Evolutionary conservation across 768 basidiomycete genomes (phyloP).

Genomic region (Sarcomyxa edulis): DNA sequence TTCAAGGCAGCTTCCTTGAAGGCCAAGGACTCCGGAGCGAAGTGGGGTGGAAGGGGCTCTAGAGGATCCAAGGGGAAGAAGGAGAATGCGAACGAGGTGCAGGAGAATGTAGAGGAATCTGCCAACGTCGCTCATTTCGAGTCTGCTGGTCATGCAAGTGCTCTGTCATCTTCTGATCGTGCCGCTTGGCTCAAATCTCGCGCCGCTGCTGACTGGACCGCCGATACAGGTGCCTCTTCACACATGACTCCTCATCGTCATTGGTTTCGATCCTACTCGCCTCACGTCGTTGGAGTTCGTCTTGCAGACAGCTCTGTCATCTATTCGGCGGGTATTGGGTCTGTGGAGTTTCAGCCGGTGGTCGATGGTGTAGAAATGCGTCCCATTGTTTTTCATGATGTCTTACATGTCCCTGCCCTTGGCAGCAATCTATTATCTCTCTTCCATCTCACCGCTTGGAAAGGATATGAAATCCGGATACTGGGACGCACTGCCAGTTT

Average conservation of each 20-base stretch:
- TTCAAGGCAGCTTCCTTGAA: too few relatives aligned
- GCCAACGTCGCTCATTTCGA: not conserved
- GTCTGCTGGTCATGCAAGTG: slow-evolving; percentile 3
- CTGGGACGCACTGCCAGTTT: slow-evolving; percentile 3
- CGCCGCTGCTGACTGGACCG: slow-evolving; percentile 1
- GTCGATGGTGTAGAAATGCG: not conserved
- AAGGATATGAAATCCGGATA: slow-evolving; percentile 6
- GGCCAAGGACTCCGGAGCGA: too few relatives aligned
- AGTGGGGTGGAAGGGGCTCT: too few relatives aligned
- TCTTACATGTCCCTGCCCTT: slow-evolving; percentile 12
- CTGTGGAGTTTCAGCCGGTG: slow-evolving; percentile 16
- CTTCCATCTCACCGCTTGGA: slow-evolving; percentile 6
- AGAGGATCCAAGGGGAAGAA: too few relatives aligned
- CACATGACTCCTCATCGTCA: slow-evolving; percentile 26
- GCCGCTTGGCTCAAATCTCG: not conserved
- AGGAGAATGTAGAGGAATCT: too few relatives aligned
- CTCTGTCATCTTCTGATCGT: too few relatives aligned
- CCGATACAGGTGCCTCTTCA: slow-evolving; percentile 22
- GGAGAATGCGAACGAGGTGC: too few relatives aligned
- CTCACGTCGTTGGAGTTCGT: slow-evolving; percentile 14
- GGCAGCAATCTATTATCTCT: slow-evolving; percentile 9
- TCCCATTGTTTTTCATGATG: slow-evolving; percentile 5
- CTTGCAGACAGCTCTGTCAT: slow-evolving; percentile 19
- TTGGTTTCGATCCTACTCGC: slow-evolving; percentile 19
- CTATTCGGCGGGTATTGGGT: slow-evolving; percentile 21